Evolutionary conservation across 148 eudicot species (phyloP), one percentile per base, ranked within the genome.

Genomic region (Rhododendron vialii): DNA sequence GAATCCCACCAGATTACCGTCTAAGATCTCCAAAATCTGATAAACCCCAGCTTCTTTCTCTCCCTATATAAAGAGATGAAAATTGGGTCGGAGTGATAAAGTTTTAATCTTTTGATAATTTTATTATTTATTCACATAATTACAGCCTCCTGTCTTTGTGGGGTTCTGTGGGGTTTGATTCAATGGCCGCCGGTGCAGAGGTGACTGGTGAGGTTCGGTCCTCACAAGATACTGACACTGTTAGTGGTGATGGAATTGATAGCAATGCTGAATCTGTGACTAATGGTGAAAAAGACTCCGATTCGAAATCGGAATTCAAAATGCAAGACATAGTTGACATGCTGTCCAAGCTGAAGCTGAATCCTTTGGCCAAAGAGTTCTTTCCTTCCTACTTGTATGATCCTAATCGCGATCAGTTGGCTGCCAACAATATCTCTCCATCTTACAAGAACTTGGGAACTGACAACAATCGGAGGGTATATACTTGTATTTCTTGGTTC

Each of bases 311-410:
- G 20, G 95, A 95, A 82, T 87, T 89, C 51, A 85, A 93, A 87
- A 94, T 94, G 53, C 89, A 93, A 63, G 94, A 91, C 82, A 86
- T 94, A 53, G 95, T 90, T 65, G 96, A 94, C 15, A 86, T 91
- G 88, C 83, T 96, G 77, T 92, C 98, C 28, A 93, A 94, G 83
- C 89, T 96, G 82, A 90, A 89, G 89, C 55, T 92, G 91, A 96
- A 96, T 89, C 99, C 98, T 20, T 82, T 93, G 94, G 99, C 98
- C 26, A 91, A 94, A 85, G 99, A 96, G 88, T 96, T 96, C 82
- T 76, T 95, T 10, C 99, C 99, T 69, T 91, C 92, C 47, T 91
- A 88, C 76, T 84, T 85, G 78, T 80, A 55, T 84, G 86, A 84
- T 87, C 85, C 51, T 41, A 88, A 88, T 86, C 86, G 86, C 47